Conservation (phyloP, 2,329 filamentous ascomycete genomes). For the Stagonosporopsis rhizophila region DNA sequence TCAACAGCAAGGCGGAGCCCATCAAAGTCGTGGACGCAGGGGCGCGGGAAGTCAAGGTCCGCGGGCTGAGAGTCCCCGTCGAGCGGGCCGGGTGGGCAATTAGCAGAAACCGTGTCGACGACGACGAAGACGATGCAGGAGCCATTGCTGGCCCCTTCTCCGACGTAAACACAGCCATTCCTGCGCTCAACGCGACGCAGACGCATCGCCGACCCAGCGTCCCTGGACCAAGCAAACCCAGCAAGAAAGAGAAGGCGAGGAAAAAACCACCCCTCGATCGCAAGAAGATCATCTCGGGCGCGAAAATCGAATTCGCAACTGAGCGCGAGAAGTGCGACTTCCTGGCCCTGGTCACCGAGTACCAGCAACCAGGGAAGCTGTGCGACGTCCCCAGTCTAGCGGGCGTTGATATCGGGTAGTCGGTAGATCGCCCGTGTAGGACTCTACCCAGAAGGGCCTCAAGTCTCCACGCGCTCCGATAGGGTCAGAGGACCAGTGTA, state of each 20-base stretch:
- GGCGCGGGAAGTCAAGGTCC: conserved; percentile 50
- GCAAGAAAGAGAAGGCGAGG: too few species aligned
- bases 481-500: too few species aligned
- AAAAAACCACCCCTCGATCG: conserved; percentile 43
- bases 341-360: conserved; percentile 46
- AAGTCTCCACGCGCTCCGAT: too few species aligned
- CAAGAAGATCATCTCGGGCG: conserved; percentile 51
- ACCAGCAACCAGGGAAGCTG: conserved; percentile 43
- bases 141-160: neutral
- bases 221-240: too few species aligned
- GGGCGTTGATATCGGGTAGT: too few species aligned
- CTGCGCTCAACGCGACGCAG: too few species aligned
- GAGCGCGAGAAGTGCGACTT: conserved; percentile 53
- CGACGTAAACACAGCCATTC: conserved; percentile 13
- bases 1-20: conserved; percentile 49
- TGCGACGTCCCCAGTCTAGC: conserved; percentile 25
- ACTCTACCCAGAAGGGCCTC: too few species aligned
- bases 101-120: conserved; percentile 33
- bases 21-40: conserved; percentile 53
- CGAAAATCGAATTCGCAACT: conserved; percentile 54
- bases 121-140: neutral
- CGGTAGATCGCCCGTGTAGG: too few species aligned
- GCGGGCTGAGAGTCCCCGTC: conserved; percentile 50
- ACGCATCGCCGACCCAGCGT: too few species aligned
- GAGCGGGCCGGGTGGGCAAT: conserved; percentile 22